phyloP scores from a whole-genome alignment of 257 asterid species.

The Nicotiana noctiflora region DNA sequence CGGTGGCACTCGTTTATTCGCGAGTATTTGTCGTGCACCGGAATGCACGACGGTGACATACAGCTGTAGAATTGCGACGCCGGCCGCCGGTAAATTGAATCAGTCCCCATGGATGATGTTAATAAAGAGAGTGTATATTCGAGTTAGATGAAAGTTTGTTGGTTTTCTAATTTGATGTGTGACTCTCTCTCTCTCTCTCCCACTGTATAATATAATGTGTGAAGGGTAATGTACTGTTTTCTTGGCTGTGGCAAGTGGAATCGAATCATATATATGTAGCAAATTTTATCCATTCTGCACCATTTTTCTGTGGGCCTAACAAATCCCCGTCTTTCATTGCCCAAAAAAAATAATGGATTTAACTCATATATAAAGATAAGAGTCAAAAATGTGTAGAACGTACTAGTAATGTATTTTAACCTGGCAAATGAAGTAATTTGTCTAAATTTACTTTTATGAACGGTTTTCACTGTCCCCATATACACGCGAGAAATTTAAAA shows the following conservation, averaged over 20 bases:
- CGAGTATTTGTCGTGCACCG: conserved; percentile 62
- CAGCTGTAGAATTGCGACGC: conserved; percentile 47
- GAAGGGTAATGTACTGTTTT: background rate
- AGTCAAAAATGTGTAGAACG: no score
- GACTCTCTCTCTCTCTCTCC: background rate
- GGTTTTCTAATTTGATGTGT: background rate
- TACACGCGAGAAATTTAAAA: no score
- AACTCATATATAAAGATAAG: no score
- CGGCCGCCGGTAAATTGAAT: conserved; percentile 26
- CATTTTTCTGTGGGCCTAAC: background rate
- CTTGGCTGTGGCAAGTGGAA: background rate
- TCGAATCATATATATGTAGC: background rate
- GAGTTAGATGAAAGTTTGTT: background rate
- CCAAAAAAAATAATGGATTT: no score
- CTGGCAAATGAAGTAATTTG: no score
- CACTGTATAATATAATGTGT: background rate
- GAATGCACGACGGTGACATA: conserved; percentile 74
- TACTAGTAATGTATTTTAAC: no score
- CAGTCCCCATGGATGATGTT: conserved; percentile 33
- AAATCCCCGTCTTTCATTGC: background rate
- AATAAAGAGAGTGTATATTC: background rate
- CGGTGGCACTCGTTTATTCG: conserved; percentile 28
- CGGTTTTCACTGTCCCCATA: no score
- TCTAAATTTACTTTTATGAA: no score
- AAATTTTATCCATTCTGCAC: background rate